Evolutionary conservation across 1,139 yeast genomes (phyloP), one percentile per base, ranked within the genome.

Genomic region (Lodderomyces margitis): DNA sequence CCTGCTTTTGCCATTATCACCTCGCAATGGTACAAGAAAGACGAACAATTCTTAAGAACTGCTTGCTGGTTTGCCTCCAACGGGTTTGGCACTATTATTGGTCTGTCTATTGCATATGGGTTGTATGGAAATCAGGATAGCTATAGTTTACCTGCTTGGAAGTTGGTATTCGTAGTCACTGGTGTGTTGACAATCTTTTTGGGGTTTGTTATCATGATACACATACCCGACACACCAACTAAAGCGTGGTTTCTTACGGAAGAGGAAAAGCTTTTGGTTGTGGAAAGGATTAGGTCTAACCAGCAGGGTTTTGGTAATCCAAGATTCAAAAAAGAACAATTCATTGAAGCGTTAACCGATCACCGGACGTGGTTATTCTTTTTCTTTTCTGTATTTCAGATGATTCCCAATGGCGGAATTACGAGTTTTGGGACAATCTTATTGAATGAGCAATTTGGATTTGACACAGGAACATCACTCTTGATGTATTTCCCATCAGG

Each of bases 1-100:
- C 87, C 85, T 1, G 81, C 82, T 0, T 75, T 78, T 50, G 75
- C 81, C 23, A 70, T 82, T 19, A 64, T 82, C 25, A 64, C 68
- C 3, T 52, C 61, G 14, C 64, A 61, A 40, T 66, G 59, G 55
- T 64, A 55, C 34, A 56, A 46, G 11, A 51, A 47, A 21, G 55
- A 56, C 10, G 64, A 61, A 46, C 52, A 52, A 9, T 59, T 56
- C 32, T 46, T 58, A 4, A 51, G 62, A 43, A 52, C 55, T 40
- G 53, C 57, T 27, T 50, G 60, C 36, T 64, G 64, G 68, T 63
- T 62, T 43, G 55, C 64, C 8, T 59, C 56, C 41, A 62, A 63
- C 44, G 70, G 70, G 5, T 21, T 62, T 8, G 70, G 69, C 12
- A 49, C 47, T 16, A 55, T 63, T 8, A 14, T 62, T 20, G 66